Evolutionary conservation across 164 flowering plant genomes (phyloP).

Genomic region (Vitis amurensis): DNA sequence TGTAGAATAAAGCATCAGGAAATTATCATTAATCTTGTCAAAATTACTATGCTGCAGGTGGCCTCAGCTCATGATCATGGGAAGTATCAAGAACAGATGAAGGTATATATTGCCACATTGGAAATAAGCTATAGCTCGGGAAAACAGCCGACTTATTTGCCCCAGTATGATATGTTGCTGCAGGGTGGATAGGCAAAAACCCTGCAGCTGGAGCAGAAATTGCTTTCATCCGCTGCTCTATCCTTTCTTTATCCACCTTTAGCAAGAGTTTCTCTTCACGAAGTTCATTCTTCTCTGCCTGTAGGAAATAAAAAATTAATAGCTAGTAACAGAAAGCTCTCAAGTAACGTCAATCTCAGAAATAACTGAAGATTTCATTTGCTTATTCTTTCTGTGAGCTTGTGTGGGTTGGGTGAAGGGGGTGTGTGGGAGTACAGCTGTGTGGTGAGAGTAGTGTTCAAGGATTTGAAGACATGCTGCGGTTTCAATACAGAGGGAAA

Average conservation of each 20-base stretch:
- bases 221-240: slow-evolving; percentile 68
- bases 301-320: slow-evolving; percentile 3
- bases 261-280: slow-evolving; percentile 58
- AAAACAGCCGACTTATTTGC: slow-evolving; percentile 60
- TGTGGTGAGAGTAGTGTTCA: too few species aligned
- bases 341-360: not conserved
- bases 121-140: slow-evolving; percentile 62
- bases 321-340: not conserved
- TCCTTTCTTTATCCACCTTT: slow-evolving; percentile 67
- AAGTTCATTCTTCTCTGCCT: slow-evolving; percentile 78
- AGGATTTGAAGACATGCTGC: too few species aligned
- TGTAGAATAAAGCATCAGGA: slow-evolving; percentile 9
- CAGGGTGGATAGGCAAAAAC: slow-evolving; percentile 51
- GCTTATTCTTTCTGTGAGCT: too few species aligned
- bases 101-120: slow-evolving; percentile 83
- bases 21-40: not conserved
- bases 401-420: too few species aligned
- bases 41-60: slow-evolving; percentile 68
- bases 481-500: too few species aligned
- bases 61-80: slow-evolving; percentile 74
- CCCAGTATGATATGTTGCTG: slow-evolving; percentile 46
- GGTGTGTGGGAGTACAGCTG: too few species aligned
- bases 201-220: slow-evolving; percentile 41
- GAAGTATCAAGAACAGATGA: slow-evolving; percentile 62
- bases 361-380: too few species aligned